phyloP scores from a whole-genome alignment of 163 green algal genomes.

The Coccomyxa subellipsoidea region DNA sequence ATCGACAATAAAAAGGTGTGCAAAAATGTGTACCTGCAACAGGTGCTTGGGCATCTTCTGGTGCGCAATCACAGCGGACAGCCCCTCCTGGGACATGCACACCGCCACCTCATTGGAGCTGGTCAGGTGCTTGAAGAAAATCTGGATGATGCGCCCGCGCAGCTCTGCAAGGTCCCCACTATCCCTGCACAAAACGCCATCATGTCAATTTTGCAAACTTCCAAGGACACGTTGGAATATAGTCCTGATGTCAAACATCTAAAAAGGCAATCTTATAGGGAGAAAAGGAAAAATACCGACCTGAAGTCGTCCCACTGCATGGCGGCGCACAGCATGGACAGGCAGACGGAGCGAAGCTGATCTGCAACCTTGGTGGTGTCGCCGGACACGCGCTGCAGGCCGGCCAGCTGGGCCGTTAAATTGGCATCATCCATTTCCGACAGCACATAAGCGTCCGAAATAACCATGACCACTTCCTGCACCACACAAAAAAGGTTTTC shows the following conservation, averaged over 20 bases:
- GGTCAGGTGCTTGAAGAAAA: constrained; percentile 75
- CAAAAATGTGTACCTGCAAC: constrained; percentile 1
- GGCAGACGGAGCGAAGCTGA: constrained; percentile 62
- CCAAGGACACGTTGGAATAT: too few relatives aligned
- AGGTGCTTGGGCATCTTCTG: constrained; percentile 35
- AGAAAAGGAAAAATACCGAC: neutral
- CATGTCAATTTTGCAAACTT: too few relatives aligned
- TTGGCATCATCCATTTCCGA: constrained; percentile 24
- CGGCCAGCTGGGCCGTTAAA: neutral
- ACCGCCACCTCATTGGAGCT: constrained; percentile 32
- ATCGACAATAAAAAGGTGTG: neutral
- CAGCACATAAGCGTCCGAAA: constrained; percentile 12
- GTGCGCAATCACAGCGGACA: constrained; percentile 33
- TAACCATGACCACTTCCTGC: constrained; percentile 30
- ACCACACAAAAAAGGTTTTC: neutral
- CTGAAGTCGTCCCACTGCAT: constrained; percentile 73
- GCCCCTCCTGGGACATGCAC: constrained; percentile 31
- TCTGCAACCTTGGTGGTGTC: constrained; percentile 31
- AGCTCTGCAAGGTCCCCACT: constrained; percentile 30
- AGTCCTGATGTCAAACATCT: too few relatives aligned
- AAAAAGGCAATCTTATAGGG: too few relatives aligned
- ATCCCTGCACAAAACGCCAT: constrained; percentile 6
- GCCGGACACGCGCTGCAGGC: constrained; percentile 18
- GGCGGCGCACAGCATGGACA: constrained; percentile 71
- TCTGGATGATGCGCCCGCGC: constrained; percentile 58